A percentile compares a stretch with the other conserved stretches of the same genome.
These are phyloP conservation scores for Pythium chondricola DNA, from an alignment of 352 stramenopile species.

Conservation along the genomic window DNA sequence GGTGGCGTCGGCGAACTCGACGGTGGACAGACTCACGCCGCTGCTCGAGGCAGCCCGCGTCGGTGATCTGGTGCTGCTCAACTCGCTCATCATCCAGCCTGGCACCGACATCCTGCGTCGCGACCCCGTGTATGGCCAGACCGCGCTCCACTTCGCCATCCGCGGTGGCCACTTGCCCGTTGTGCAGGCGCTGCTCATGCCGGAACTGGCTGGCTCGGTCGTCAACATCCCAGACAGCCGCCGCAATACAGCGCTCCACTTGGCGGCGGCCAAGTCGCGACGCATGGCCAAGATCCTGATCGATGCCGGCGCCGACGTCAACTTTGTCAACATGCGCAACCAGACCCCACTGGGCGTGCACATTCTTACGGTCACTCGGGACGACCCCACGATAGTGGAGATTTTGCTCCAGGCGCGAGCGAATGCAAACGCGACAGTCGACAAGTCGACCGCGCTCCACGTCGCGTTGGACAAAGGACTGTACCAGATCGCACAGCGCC, in stretches of 20 bases:
- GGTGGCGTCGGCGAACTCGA: background rate
- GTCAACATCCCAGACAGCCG: constrained; percentile 72
- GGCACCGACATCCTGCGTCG: constrained; percentile 56
- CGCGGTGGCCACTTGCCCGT: constrained; percentile 72
- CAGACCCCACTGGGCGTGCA: constrained; percentile 68
- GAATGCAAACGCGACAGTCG: constrained; percentile 54
- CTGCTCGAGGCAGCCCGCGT: constrained; percentile 60
- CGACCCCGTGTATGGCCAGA: constrained; percentile 70
- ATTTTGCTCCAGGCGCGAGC: constrained; percentile 71
- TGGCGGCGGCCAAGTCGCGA: constrained; percentile 72
- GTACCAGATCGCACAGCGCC: constrained; percentile 60
- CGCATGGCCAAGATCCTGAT: constrained; percentile 80
- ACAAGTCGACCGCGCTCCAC: constrained; percentile 64
- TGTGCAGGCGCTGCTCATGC: constrained; percentile 67
- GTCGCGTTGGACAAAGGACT: constrained; percentile 55
- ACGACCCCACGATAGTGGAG: constrained; percentile 68
- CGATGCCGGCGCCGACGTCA: constrained; percentile 55
- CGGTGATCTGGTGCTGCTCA: constrained; percentile 55
- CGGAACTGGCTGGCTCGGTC: constrained; percentile 45
- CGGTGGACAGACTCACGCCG: constrained; percentile 57
- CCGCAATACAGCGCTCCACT: constrained; percentile 71
- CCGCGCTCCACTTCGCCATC: constrained; percentile 78
- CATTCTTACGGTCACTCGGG: constrained; percentile 64
- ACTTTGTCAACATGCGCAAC: constrained; percentile 51
- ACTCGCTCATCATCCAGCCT: constrained; percentile 44